Percentiles rank a stretch among this genome's conserved stretches.
Evolutionary conservation across 805 yeast species (phyloP).

Genomic region (Groenewaldozyma salmanticensis): DNA sequence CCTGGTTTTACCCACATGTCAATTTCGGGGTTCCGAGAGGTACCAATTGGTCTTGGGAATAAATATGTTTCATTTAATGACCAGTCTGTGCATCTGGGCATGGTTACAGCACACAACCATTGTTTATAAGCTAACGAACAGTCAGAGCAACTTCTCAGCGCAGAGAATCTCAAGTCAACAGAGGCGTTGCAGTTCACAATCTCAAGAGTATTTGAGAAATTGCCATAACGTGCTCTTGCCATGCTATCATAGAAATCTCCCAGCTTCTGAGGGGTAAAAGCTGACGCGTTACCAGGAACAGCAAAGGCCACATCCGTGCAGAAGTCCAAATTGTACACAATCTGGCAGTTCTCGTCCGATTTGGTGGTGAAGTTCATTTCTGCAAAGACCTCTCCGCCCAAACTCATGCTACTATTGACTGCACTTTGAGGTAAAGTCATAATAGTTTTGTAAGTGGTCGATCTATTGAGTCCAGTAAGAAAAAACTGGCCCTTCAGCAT

Average conservation of each 20-base stretch:
- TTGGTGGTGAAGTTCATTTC: slow-evolving; percentile 44
- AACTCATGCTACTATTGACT: slow-evolving; percentile 1
- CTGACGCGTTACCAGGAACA: slow-evolving; percentile 50
- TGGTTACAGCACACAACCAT: slow-evolving; percentile 85
- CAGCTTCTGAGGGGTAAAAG: slow-evolving; percentile 29
- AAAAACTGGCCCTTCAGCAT: slow-evolving; percentile 47
- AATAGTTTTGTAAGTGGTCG: slow-evolving; percentile 56
- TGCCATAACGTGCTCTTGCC: slow-evolving; percentile 46
- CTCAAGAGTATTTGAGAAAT: slow-evolving; percentile 68
- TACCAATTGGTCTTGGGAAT: slow-evolving; percentile 36
- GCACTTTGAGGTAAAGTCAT: slow-evolving; percentile 40
- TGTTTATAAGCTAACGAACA: slow-evolving; percentile 63
- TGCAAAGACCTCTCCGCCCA: slow-evolving; percentile 57
- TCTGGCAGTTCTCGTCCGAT: slow-evolving; percentile 54
- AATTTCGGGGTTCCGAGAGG: slow-evolving; percentile 54
- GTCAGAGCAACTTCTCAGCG: slow-evolving; percentile 60
- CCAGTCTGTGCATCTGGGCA: slow-evolving; percentile 70
- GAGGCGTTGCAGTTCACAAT: slow-evolving; percentile 65
- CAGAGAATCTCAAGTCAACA: slow-evolving; percentile 57
- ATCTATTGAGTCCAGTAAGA: slow-evolving; percentile 48
- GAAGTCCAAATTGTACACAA: slow-evolving; percentile 65
- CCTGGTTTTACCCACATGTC: slow-evolving; percentile 46
- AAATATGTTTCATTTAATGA: slow-evolving; percentile 25
- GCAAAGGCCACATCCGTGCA: slow-evolving; percentile 80
- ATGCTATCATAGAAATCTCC: slow-evolving; percentile 50